Base-by-base conservation (phyloP, 2,329 filamentous ascomycete species). In the Sporothrix phasma region DNA sequence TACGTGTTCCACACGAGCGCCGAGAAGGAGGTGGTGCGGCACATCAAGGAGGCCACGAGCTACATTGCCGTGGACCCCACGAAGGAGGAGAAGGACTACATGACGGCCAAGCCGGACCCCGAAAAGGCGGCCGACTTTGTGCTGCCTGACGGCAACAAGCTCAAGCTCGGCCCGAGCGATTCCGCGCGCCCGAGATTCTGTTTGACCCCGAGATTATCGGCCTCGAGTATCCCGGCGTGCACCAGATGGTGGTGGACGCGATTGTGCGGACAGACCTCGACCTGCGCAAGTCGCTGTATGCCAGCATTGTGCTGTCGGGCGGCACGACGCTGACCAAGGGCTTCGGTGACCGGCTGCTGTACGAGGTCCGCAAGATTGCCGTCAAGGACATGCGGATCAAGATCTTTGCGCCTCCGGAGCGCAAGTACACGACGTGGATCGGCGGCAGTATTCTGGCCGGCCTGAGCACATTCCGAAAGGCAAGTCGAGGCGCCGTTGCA, bases 301-400 rank as follows among this genome's bases (percentile, higher is more conserved):
- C 90, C 74, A 99, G 97, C 78, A 97, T 99, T 73, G 93, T 99
- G 66, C 84, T 99, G 46, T 97, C 93, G 0, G 94, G 94, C 67
- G 94, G 94, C 62, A 96, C 92, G 72, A 99, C 94, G 29, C 81
- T 99, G 73, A 97, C 92, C 70, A 97, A 94, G 79, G 94, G 94
- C 51, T 99, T 99, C 73, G 93, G 93, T 64, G 94, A 97, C 76
- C 85, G 94, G 61, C 79, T 99, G 70, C 81, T 99, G 73, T 87
- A 90, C 70, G 94, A 99, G 78, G 88, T 97, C 69, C 94, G 97
- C 78, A 84, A 88, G 74, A 80, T 97, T 71, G 94, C 94, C 11
- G 92, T 97, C 70, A 97, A 97, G 81, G 94, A 99, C 75, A 99
- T 97, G 93, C 87, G 92, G 72, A 97, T 99, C 80, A 96, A 97